Conservation (phyloP, 2,329 filamentous ascomycete species). For the Colletotrichum caudatum region DNA sequence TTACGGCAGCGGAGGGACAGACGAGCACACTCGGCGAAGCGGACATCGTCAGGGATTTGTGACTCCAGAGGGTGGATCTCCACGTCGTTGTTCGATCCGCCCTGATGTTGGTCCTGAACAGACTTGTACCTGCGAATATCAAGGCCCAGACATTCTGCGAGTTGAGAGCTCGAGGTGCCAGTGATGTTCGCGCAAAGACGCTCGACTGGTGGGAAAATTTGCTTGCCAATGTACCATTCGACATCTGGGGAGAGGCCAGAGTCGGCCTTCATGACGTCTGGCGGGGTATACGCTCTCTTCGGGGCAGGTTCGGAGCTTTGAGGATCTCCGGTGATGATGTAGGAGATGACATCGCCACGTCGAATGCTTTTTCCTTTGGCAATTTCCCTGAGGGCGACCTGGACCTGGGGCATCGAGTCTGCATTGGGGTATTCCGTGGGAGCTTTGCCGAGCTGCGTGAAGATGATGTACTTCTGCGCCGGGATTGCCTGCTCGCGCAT, state of each 20-base stretch:
- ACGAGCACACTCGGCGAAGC: conserved; percentile 84
- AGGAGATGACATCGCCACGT: conserved; percentile 95
- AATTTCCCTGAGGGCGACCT: conserved; percentile 91
- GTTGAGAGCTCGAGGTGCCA: conserved; percentile 88
- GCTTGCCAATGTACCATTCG: conserved; percentile 98
- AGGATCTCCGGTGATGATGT: conserved; percentile 86
- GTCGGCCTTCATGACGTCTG: conserved; percentile 84
- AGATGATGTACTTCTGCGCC: conserved; percentile 93
- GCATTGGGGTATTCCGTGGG: conserved; percentile 95
- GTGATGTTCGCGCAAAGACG: conserved; percentile 96
- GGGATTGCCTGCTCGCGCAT: conserved; percentile 87
- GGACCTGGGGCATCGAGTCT: conserved; percentile 95
- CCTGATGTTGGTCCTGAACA: conserved; percentile 58
- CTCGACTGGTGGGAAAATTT: conserved; percentile 97
- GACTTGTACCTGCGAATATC: conserved; percentile 86
- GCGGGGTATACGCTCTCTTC: conserved; percentile 88
- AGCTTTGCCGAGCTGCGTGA: conserved; percentile 94
- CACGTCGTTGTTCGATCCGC: conserved; percentile 65
- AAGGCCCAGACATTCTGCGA: conserved; percentile 93
- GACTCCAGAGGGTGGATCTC: conserved; percentile 94
- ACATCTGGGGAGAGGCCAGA: conserved; percentile 85
- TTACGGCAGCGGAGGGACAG: conserved; percentile 83
- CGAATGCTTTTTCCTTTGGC: conserved; percentile 88
- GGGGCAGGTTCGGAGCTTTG: conserved; percentile 77
- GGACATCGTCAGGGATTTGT: conserved; percentile 90